These are phyloP conservation scores for Salix viminalis DNA, from an alignment of 345 rosid species.

Conservation along the genomic window DNA sequence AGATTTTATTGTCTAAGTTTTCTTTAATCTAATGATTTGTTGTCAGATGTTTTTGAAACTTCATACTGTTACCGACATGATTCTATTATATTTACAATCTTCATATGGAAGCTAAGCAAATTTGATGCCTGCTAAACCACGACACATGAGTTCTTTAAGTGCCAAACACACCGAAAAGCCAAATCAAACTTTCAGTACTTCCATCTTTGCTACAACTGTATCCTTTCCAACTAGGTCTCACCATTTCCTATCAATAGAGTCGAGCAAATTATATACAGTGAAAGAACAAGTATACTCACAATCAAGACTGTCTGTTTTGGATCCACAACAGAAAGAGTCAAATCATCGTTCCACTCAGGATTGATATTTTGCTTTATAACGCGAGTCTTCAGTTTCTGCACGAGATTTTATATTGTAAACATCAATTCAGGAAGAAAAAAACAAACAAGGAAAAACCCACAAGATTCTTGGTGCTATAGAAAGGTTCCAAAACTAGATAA, in stretches of 20 bases:
- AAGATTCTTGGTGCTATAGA: background rate
- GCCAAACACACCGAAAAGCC: background rate
- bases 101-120: background rate
- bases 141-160: background rate
- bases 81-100: too few relatives aligned
- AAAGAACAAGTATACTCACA: slow-evolving; percentile 35
- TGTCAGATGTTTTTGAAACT: too few relatives aligned
- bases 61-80: too few relatives aligned
- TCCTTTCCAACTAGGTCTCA: background rate
- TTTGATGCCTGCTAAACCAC: background rate
- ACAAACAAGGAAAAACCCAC: background rate
- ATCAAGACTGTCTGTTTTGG: slow-evolving; percentile 56
- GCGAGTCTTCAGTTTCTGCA: slow-evolving; percentile 76
- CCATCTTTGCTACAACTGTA: too few relatives aligned
- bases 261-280: background rate
- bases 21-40: too few relatives aligned
- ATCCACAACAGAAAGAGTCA: slow-evolving; percentile 64
- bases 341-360: slow-evolving; percentile 82
- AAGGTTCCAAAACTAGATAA: background rate
- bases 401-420: background rate
- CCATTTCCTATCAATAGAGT: background rate
- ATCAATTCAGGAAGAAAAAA: background rate
- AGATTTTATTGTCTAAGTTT: too few relatives aligned
- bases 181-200: background rate
- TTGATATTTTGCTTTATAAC: slow-evolving; percentile 54